A percentile compares a stretch with the other conserved stretches of the same genome.
Conservation (phyloP, 2,329 filamentous ascomycete genomes). For the Cadophora malorum region DNA sequence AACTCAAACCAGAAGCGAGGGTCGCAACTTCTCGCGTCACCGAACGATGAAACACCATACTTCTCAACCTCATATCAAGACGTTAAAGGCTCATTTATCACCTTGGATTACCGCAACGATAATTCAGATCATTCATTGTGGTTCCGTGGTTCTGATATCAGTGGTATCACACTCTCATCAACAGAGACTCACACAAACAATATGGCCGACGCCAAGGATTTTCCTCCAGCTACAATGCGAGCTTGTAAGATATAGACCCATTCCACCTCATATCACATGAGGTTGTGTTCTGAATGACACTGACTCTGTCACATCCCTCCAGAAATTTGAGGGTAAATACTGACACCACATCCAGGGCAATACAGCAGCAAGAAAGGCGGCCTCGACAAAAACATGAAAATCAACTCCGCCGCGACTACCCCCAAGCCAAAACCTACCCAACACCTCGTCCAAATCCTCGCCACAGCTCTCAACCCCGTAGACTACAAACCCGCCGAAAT, state of each 20-base stretch:
- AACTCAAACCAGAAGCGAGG: not conserved
- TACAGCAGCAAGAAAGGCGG: slow-evolving; percentile 28
- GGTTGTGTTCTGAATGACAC: not conserved
- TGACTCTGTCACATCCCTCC: too few relatives aligned
- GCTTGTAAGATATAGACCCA: slow-evolving; percentile 19
- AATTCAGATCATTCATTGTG: not conserved
- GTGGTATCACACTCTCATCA: too few relatives aligned
- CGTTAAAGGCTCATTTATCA: not conserved
- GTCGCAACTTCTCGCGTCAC: slow-evolving; percentile 5
- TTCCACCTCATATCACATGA: not conserved
- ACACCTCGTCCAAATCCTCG: slow-evolving; percentile 32
- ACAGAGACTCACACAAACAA: not conserved
- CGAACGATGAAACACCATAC: not conserved
- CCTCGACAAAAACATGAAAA: slow-evolving; percentile 31
- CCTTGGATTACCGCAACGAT: not conserved
- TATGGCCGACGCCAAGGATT: slow-evolving; percentile 4
- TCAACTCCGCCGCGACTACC: slow-evolving; percentile 25
- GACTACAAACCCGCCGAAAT: slow-evolving; percentile 69
- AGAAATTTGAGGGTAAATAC: not conserved
- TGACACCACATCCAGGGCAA: slow-evolving; percentile 22
- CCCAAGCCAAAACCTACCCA: slow-evolving; percentile 27
- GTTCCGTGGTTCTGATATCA: not conserved
- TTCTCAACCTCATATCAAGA: not conserved
- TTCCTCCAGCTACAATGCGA: slow-evolving; percentile 22
- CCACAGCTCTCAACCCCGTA: slow-evolving; percentile 41